Evolutionary conservation across 1,284 basidiomycete species (phyloP).

Genomic region (Cutaneotrichosporon daszewskae): DNA sequence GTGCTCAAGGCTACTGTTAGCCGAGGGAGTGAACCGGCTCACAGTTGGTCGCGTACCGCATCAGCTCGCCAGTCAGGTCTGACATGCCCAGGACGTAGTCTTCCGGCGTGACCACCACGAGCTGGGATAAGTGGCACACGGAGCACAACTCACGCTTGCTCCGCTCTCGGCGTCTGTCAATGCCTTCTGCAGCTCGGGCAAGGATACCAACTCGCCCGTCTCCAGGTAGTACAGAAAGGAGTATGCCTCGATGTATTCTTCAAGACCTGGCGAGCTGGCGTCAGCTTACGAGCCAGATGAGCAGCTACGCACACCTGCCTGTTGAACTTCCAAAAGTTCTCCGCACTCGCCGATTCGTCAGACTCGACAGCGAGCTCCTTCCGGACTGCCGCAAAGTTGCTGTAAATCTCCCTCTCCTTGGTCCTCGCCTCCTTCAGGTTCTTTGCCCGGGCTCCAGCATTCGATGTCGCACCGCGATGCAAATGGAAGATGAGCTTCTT

Average conservation of each 20-base stretch:
- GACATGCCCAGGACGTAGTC: constrained; percentile 90
- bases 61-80: constrained; percentile 91
- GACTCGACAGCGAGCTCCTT: constrained; percentile 54
- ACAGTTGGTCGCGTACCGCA: constrained; percentile 79
- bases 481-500: constrained; percentile 93
- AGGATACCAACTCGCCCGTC: constrained; percentile 63
- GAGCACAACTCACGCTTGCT: constrained; percentile 2
- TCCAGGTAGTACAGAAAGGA: constrained; percentile 85
- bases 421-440: constrained; percentile 53
- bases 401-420: constrained; percentile 67
- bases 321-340: constrained; percentile 70
- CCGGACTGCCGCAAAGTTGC: constrained; percentile 59
- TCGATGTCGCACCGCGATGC: constrained; percentile 60
- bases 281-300: neutral
- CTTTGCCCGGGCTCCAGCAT: constrained; percentile 35
- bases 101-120: constrained; percentile 64
- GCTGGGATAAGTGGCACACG: constrained; percentile 16
- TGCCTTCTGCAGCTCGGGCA: constrained; percentile 60
- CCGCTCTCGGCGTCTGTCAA: constrained; percentile 51
- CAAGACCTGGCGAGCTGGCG: constrained; percentile 54
- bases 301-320: constrained; percentile 58
- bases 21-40: constrained; percentile 4
- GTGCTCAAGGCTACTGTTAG: constrained; percentile 52
- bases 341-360: constrained; percentile 49
- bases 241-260: constrained; percentile 90